Base-by-base conservation (phyloP, 2,329 filamentous ascomycete genomes). In the Diplodia scrobiculata region DNA sequence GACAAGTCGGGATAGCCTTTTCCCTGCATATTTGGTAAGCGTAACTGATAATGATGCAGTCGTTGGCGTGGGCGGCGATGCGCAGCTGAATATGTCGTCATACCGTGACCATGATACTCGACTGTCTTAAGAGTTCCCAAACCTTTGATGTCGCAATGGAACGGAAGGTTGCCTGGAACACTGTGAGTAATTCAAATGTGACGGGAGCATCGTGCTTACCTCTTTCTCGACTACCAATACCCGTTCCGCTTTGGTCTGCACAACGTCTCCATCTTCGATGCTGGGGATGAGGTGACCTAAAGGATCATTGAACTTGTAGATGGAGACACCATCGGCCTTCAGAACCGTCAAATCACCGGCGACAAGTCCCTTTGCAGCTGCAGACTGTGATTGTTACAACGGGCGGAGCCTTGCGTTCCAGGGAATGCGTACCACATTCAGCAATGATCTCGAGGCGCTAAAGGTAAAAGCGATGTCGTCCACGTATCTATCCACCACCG, bases 1-100 rank as follows among this genome's bases (percentile, higher is more conserved):
- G 84, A 83, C 55, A 94, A 79, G 70, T 95, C 91, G 0, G 91
- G 91, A 72, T 92, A 95, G 1, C 91, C 91, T 80, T 93, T 95
- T 0, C 87, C 91, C 89, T 92, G 63, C 7, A 32, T 10, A 7
- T n/a, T 41, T 21, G 7, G 52, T 66, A 11, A 68, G 51, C 72
- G 36, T 5, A 5, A n/a, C n/a, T 55, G 72, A 68, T 27, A 29
- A 66, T 13, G 71, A 69, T 25, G 14, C 17, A 21, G n/a, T 19
- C 19, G 19, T n/a, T 27, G 32, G 19, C 34, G 6, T 21, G 32
- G 19, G 25, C 6, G 11, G 21, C 25, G 14, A 5, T 19, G 21
- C 13, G 11, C 41, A 27, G 19, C 6, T 6, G 34, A 50, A 54
- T 11, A 45, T 10, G 13, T 10, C 1, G 3, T 63, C 79, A 41